phyloP scores from a whole-genome alignment of 2,329 filamentous ascomycete genomes.

The Botrytis cinerea region DNA sequence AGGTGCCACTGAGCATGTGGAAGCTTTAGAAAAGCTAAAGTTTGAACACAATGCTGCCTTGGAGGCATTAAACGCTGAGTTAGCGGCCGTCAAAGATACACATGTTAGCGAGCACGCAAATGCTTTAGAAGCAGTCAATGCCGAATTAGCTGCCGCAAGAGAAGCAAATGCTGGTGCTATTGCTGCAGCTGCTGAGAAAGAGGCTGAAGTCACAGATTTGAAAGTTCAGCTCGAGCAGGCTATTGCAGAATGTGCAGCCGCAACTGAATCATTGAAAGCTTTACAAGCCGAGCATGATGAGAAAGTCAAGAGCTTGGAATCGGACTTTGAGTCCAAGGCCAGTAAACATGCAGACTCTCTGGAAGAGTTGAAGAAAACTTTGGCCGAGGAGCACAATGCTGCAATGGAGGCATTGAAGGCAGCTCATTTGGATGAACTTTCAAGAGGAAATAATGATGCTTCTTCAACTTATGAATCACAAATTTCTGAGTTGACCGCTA shows the following conservation, averaged over 20 bases:
- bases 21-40: conserved; percentile 47
- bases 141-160: conserved; percentile 52
- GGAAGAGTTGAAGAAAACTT: conserved; percentile 50
- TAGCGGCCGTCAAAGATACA: conserved; percentile 52
- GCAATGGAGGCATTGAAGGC: conserved; percentile 53
- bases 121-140: conserved; percentile 36
- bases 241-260: conserved; percentile 39
- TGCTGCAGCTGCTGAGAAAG: conserved; percentile 42
- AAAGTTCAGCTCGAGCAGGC: conserved; percentile 47
- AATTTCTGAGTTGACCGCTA: conserved; percentile 53
- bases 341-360: conserved; percentile 41
- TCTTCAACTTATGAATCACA: conserved; percentile 51
- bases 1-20: conserved; percentile 44
- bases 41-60: conserved; percentile 32
- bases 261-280: conserved; percentile 36
- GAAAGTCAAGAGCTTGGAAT: conserved; percentile 2
- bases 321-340: conserved; percentile 12
- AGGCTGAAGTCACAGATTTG: conserved; percentile 40
- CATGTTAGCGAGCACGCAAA: conserved; percentile 39
- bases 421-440: conserved; percentile 53
- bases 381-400: conserved; percentile 54
- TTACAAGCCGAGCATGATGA: conserved; percentile 42
- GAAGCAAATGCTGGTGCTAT: conserved; percentile 45
- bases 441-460: conserved; percentile 49
- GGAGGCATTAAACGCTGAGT: conserved; percentile 43